These are phyloP conservation scores for Phaffia tasmanica DNA, from an alignment of 768 basidiomycete genomes.

Conservation along the genomic window DNA sequence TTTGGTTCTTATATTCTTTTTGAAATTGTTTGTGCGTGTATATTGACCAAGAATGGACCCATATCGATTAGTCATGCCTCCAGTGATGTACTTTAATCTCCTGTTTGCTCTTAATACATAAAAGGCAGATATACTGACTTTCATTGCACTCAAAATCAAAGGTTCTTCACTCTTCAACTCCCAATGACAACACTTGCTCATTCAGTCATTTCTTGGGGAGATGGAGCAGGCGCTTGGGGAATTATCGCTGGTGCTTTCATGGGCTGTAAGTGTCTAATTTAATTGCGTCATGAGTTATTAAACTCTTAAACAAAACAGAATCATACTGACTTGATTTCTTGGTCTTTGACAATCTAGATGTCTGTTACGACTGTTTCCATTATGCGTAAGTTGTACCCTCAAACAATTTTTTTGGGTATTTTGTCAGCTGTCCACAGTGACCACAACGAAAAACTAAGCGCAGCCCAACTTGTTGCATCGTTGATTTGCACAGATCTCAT, in stretches of 20 bases:
- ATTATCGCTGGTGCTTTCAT: slow-evolving; percentile 74
- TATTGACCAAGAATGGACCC: slow-evolving; percentile 42
- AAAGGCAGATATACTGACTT: too few species aligned
- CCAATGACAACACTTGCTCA: slow-evolving; percentile 83
- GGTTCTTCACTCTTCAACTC: slow-evolving; percentile 58
- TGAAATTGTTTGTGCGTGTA: slow-evolving; percentile 31
- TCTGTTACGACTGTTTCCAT: slow-evolving; percentile 80
- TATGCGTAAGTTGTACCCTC: slow-evolving; percentile 53
- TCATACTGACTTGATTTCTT: background rate
- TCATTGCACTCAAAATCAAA: too few species aligned
- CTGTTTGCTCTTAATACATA: too few species aligned
- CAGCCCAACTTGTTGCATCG: too few species aligned
- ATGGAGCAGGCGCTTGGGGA: slow-evolving; percentile 67
- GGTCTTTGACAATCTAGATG: slow-evolving; percentile 44
- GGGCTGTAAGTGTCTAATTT: slow-evolving; percentile 43
- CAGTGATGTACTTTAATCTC: slow-evolving; percentile 42
- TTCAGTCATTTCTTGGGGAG: slow-evolving; percentile 53
- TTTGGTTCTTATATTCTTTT: background rate
- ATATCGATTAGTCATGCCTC: slow-evolving; percentile 83
- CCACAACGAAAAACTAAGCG: too few species aligned
- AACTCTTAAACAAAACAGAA: too few species aligned
- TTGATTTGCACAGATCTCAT: too few species aligned
- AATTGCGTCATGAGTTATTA: slow-evolving; percentile 27
- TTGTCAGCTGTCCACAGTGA: too few species aligned
- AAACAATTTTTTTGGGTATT: too few species aligned